Base-by-base conservation (phyloP, 1,284 basidiomycete species). In the Trametes versicolor region DNA sequence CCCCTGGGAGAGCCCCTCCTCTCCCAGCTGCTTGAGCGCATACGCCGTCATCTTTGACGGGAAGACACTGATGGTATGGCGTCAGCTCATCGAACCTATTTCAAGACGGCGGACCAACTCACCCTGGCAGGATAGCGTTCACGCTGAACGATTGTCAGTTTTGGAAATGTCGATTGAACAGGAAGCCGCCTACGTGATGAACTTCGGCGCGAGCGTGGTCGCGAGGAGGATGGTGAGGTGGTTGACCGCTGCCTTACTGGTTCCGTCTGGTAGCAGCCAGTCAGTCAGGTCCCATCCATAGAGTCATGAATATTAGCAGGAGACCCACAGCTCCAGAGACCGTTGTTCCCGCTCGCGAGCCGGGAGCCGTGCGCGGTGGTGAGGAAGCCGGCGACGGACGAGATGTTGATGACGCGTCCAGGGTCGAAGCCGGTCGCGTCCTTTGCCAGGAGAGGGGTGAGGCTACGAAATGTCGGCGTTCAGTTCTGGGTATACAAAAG, bases 21-120 rank as follows among this genome's bases (percentile, higher is more conserved):
- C 85, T 5, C 88, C 87, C 15, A 79, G 78, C 36, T 80, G 82
- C 72, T 88, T 85, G 71, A 95, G 81, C 4, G 89, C 92, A 60
- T 83, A 94, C 0, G 90, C 86, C 0, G 95, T 96, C 95, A 97
- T 96, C 77, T 91, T 93, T 59, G 91, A 92, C 0, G 92, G 93
- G 80, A 95, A 96, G 19, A 95, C 81, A 10, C 91, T 92, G 70
- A 19, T 50, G 21, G 21, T 32, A 37, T 23, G 25, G 6, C 15
- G 39, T 52, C 12, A 57, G 34, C 36, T 8, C 15, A 5, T 49
- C 43, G 49, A n/a, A 27, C 7, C 3, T n/a, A 3, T 34, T 4
- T 37, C 19, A 23, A 48, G 19, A 25, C 34, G 43, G 21, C 51
- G 17, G 10, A 10, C 8, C 4, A 2, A 67, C 77, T 50, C 74